A percentile compares a stretch with the other conserved stretches of the same genome.
phyloP scores from a whole-genome alignment of 2,329 filamentous ascomycete genomes.

The Fusarium vanettenii region DNA sequence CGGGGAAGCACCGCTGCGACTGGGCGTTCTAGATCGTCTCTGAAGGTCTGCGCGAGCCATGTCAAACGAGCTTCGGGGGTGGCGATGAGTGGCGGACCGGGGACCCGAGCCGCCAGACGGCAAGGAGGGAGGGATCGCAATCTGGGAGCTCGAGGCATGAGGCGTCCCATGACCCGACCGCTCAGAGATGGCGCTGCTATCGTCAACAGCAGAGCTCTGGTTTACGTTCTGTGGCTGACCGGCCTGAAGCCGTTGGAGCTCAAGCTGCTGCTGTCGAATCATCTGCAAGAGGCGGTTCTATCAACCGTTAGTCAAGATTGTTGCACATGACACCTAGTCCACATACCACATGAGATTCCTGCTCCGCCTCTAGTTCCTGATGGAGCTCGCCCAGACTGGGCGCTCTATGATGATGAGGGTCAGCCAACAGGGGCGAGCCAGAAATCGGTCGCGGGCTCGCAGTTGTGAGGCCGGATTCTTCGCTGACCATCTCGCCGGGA shows the following conservation, averaged over 20 bases:
- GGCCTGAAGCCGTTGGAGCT: slow-evolving; percentile 71
- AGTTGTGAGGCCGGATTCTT: slow-evolving; percentile 46
- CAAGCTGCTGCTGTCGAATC: slow-evolving; percentile 80
- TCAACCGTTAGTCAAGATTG: slow-evolving; percentile 14
- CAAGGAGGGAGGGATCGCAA: slow-evolving; percentile 44
- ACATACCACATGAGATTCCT: slow-evolving; percentile 80
- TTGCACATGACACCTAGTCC: not conserved
- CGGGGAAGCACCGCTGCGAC: slow-evolving; percentile 67
- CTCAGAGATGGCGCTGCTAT: slow-evolving; percentile 60
- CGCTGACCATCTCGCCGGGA: slow-evolving; percentile 75
- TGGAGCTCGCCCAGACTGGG: slow-evolving; percentile 82
- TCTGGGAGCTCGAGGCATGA: slow-evolving; percentile 50
- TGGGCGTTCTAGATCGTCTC: slow-evolving; percentile 69
- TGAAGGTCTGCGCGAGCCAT: slow-evolving; percentile 66
- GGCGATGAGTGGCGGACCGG: slow-evolving; percentile 62
- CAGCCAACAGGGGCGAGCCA: slow-evolving; percentile 59
- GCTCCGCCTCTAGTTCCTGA: slow-evolving; percentile 82
- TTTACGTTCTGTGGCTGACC: slow-evolving; percentile 49
- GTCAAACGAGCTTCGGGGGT: slow-evolving; percentile 70
- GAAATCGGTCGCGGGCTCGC: slow-evolving; percentile 60
- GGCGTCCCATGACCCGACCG: slow-evolving; percentile 54
- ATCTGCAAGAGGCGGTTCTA: slow-evolving; percentile 81
- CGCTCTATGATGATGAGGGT: slow-evolving; percentile 73
- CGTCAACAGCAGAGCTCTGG: slow-evolving; percentile 56
- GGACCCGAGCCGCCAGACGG: slow-evolving; percentile 57